Evolutionary conservation across 305 asterid genomes (phyloP).

Genomic region (Plantago rigida): DNA sequence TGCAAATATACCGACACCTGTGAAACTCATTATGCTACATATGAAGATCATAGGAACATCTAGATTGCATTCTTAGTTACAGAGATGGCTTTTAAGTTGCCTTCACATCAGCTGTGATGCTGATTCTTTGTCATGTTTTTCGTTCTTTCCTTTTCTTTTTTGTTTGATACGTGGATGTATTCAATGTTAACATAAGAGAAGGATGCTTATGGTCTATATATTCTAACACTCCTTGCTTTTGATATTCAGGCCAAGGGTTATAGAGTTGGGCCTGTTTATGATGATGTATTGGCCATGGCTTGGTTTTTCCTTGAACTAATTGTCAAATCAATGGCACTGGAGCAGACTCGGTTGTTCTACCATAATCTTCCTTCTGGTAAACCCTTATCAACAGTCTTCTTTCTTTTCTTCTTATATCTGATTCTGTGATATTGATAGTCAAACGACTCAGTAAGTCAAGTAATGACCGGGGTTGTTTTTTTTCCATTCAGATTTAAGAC

Average conservation of each 20-base stretch:
- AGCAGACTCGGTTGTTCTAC: slow-evolving; percentile 84
- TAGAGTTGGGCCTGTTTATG: slow-evolving; percentile 98
- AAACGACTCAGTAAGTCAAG: slow-evolving; percentile 9
- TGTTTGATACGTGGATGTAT: background rate
- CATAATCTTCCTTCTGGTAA: slow-evolving; percentile 83
- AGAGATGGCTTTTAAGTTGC: too few relatives aligned
- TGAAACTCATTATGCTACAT: too few relatives aligned
- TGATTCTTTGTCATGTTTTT: too few relatives aligned
- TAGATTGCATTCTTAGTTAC: too few relatives aligned
- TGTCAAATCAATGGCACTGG: slow-evolving; percentile 94
- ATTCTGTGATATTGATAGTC: slow-evolving; percentile 18
- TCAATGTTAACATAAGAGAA: slow-evolving; percentile 8
- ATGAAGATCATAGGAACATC: too few relatives aligned
- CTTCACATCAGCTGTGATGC: too few relatives aligned
- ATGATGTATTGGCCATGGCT: slow-evolving; percentile 99
- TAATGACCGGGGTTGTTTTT: slow-evolving; percentile 1
- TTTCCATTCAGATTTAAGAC: slow-evolving; percentile 8
- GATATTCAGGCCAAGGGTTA: slow-evolving; percentile 84
- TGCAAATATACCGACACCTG: too few relatives aligned
- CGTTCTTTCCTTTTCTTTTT: too few relatives aligned
- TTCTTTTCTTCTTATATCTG: slow-evolving; percentile 7
- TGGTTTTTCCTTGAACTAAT: slow-evolving; percentile 97
- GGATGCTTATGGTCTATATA: slow-evolving; percentile 20
- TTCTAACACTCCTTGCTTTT: slow-evolving; percentile 28
- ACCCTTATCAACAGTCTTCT: slow-evolving; percentile 21